A percentile compares a stretch with the other conserved stretches of the same genome.
Conservation (phyloP, 495 filamentous ascomycete genomes). For the Daldinia decipiens region DNA sequence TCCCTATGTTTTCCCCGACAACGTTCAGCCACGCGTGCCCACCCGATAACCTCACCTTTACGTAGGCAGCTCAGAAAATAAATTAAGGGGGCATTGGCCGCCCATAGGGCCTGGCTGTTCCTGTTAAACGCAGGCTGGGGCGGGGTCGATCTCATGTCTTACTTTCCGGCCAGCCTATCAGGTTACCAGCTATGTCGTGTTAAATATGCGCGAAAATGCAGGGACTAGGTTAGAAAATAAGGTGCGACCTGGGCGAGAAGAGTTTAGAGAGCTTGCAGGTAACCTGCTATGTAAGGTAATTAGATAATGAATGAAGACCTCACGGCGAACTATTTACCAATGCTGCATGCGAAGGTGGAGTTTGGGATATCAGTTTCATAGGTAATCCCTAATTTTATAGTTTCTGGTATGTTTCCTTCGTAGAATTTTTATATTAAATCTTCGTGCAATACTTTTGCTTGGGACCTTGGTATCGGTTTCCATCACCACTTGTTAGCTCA, state of each 20-base stretch:
- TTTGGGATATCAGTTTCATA: not conserved
- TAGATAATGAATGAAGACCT: slow-evolving; percentile 46
- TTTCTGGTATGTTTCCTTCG: too few relatives aligned
- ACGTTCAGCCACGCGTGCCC: slow-evolving; percentile 26
- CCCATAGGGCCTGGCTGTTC: slow-evolving; percentile 5
- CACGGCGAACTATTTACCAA: slow-evolving; percentile 30
- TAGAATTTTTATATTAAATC: too few relatives aligned
- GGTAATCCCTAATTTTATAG: not conserved
- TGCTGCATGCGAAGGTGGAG: slow-evolving; percentile 2
- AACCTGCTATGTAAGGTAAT: not conserved
- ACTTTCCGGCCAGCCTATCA: slow-evolving; percentile 30
- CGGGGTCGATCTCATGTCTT: slow-evolving; percentile 20
- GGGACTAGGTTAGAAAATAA: slow-evolving; percentile 29
- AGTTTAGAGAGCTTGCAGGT: not conserved
- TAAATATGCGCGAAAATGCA: slow-evolving; percentile 23
- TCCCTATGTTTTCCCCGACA: slow-evolving; percentile 16
- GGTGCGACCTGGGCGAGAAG: slow-evolving; percentile 6
- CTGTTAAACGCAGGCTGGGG: not conserved
- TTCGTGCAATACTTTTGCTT: too few relatives aligned
- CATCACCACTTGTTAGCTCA: too few relatives aligned
- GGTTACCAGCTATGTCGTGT: not conserved
- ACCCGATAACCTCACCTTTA: slow-evolving; percentile 14
- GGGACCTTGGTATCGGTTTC: too few relatives aligned
- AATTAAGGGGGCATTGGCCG: slow-evolving; percentile 13
- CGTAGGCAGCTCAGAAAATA: not conserved